Evolutionary conservation across 2,329 filamentous ascomycete species (phyloP).

Genomic region (Sporothrix humicola): DNA sequence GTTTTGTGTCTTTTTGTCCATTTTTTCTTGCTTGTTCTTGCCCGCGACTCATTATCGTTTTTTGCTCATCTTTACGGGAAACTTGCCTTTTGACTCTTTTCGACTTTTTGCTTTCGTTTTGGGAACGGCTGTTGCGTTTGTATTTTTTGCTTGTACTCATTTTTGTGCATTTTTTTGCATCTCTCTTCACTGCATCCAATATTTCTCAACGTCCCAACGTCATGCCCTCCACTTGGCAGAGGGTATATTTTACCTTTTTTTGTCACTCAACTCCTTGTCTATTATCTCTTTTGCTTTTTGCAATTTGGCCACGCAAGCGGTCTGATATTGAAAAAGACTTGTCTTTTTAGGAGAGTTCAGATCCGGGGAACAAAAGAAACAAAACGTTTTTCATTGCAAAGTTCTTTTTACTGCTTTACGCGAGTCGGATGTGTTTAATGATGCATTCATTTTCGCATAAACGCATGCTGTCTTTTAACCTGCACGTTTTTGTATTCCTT

Average conservation of each 20-base stretch:
- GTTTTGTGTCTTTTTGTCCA: neutral
- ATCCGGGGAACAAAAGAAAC: constrained; percentile 11
- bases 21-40: neutral
- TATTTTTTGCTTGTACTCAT: neutral
- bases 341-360: neutral
- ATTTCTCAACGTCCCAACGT: neutral
- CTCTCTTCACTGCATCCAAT: neutral
- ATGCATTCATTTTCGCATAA: neutral
- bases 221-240: neutral
- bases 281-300: neutral
- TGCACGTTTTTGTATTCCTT: neutral
- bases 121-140: constrained; percentile 13
- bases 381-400: neutral
- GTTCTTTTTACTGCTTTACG: neutral
- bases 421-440: neutral
- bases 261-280: constrained; percentile 2
- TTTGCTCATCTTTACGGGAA: constrained; percentile 12
- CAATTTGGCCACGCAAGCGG: neutral
- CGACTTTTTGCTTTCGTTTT: neutral
- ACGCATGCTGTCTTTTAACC: too few species aligned
- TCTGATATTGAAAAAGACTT: neutral
- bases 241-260: neutral
- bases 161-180: constrained; percentile 4
- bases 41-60: neutral
- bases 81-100: too few species aligned